Conservation (phyloP, 148 eudicot species). For the Salicornia ramosissima region DNA sequence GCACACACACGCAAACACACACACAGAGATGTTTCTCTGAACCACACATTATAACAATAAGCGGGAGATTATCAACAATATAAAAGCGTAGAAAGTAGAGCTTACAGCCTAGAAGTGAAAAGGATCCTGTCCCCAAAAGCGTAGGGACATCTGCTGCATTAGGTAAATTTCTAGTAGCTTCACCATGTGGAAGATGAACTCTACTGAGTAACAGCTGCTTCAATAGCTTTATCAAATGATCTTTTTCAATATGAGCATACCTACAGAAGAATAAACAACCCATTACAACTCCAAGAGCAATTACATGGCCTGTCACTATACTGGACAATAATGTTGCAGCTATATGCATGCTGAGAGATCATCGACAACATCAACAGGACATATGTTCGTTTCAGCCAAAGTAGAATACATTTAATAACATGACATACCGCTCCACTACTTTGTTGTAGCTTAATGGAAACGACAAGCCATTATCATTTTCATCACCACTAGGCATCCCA, state of each 20-base stretch:
- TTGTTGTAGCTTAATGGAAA: slow-evolving; percentile 84
- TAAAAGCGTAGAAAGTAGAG: slow-evolving; percentile 10
- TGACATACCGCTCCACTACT: slow-evolving; percentile 70
- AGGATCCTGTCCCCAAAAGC: slow-evolving; percentile 81
- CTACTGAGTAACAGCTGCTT: slow-evolving; percentile 59
- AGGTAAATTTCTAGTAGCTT: slow-evolving; percentile 43
- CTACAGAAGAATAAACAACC: slow-evolving; percentile 33
- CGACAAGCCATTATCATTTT: slow-evolving; percentile 87
- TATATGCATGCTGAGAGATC: neutral
- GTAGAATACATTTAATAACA: slow-evolving; percentile 5
- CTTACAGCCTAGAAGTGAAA: slow-evolving; percentile 79
- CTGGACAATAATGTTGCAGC: neutral
- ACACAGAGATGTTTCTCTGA: neutral
- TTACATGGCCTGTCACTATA: neutral
- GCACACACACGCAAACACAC: no score
- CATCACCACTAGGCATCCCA: slow-evolving; percentile 72
- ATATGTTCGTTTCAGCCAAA: neutral
- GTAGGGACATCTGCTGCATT: slow-evolving; percentile 92
- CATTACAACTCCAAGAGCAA: slow-evolving; percentile 8
- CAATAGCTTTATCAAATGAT: slow-evolving; percentile 88
- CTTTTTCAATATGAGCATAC: slow-evolving; percentile 77
- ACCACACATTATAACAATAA: slow-evolving; percentile 5
- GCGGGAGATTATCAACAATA: slow-evolving; percentile 1
- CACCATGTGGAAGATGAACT: slow-evolving; percentile 37
- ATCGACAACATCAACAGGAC: slow-evolving; percentile 2